These are phyloP conservation scores for Avena atlantica DNA, from an alignment of 176 grass and related monocot species.

Conservation along the genomic window DNA sequence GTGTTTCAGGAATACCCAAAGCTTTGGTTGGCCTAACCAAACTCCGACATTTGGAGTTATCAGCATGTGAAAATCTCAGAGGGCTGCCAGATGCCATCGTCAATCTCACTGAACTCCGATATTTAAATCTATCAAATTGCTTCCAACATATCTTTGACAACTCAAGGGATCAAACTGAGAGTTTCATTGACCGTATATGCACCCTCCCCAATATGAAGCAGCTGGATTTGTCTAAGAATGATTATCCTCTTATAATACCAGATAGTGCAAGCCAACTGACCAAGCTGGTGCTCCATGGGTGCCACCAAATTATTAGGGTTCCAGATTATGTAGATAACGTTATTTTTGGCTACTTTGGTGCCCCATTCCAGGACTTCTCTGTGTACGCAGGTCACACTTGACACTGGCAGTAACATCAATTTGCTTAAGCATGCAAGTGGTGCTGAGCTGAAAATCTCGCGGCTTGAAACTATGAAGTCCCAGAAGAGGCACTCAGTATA, in stretches of 20 bases:
- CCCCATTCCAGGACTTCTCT: no score
- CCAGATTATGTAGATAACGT: background rate
- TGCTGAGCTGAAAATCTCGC: background rate
- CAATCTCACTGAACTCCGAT: background rate
- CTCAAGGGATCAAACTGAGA: background rate
- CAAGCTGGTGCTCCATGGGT: background rate
- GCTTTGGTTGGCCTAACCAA: background rate
- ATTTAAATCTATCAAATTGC: background rate
- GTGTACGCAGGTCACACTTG: rapidly evolving
- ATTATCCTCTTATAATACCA: background rate
- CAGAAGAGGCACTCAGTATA: background rate
- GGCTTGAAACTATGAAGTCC: background rate
- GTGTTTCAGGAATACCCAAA: background rate
- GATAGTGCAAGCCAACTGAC: background rate
- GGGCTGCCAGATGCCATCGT: background rate
- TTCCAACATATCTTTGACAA: background rate
- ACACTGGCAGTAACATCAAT: background rate
- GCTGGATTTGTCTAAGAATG: background rate
- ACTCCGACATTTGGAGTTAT: background rate
- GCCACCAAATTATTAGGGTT: background rate
- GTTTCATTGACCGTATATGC: background rate
- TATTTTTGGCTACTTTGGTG: no score
- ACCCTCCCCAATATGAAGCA: background rate
- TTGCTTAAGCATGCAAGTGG: background rate
- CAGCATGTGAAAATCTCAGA: background rate